A percentile compares a stretch with the other conserved stretches of the same genome.
Conservation (phyloP, 2,329 filamentous ascomycete genomes). For the Penicillium brasilianum region DNA sequence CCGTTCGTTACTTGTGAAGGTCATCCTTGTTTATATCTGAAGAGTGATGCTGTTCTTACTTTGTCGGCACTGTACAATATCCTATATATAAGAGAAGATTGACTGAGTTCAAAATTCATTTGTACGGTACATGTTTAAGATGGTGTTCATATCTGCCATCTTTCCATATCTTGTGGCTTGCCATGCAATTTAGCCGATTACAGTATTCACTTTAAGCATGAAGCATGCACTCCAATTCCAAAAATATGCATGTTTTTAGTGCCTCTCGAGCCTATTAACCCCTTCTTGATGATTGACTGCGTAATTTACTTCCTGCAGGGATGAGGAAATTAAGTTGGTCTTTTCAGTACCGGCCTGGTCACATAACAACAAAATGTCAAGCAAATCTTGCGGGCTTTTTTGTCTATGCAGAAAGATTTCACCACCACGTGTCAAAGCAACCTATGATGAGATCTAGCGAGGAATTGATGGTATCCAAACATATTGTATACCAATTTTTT, state of each 20-base stretch:
- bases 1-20: constrained; percentile 9
- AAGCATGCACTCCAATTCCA: not conserved
- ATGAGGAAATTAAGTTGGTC: not conserved
- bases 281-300: not conserved
- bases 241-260: not conserved
- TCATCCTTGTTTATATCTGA: not conserved
- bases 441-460: not conserved
- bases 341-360: not conserved
- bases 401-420: not conserved
- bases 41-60: not conserved
- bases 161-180: not conserved
- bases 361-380: not conserved
- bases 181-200: not conserved
- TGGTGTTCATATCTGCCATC: not conserved
- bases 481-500: not conserved
- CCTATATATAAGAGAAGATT: not conserved
- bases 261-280: not conserved
- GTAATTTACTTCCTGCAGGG: not conserved
- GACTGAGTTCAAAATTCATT: not conserved
- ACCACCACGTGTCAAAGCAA: not conserved
- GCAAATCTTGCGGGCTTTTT: not conserved
- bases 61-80: not conserved
- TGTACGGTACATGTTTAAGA: no score
- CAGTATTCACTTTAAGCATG: not conserved
- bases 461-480: not conserved